Percentiles rank a stretch among this genome's conserved stretches.
Evolutionary conservation across 2,329 filamentous ascomycete genomes (phyloP).

Genomic region (Botrytis cinerea): DNA sequence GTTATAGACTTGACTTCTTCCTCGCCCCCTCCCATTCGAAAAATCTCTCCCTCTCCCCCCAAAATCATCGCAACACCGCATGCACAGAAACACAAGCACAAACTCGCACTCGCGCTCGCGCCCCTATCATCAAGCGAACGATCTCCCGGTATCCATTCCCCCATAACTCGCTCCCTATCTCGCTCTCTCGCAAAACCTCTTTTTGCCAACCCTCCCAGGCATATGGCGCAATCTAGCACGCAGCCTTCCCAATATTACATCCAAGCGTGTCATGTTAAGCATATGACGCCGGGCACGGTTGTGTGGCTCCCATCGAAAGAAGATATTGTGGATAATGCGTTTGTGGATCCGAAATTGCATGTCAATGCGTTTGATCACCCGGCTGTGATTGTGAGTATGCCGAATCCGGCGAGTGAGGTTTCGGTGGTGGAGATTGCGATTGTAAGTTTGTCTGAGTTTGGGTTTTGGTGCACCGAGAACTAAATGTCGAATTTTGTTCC

Average conservation of each 20-base stretch:
- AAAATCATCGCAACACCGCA: neutral
- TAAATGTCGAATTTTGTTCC: neutral
- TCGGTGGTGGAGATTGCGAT: constrained; percentile 15
- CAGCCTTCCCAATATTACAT: constrained; percentile 6
- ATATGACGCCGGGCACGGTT: neutral
- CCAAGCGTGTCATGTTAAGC: neutral
- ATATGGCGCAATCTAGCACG: neutral
- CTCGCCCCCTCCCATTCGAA: neutral
- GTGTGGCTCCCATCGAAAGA: constrained; percentile 15
- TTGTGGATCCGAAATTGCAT: constrained; percentile 14
- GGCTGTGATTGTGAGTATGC: constrained; percentile 7
- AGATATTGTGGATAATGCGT: neutral
- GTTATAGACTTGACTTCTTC: constrained; percentile 5
- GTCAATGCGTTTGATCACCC: constrained; percentile 23
- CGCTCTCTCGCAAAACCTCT: neutral
- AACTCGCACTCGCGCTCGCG: neutral
- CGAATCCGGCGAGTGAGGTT: neutral
- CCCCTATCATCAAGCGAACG: neutral
- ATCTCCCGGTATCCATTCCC: neutral
- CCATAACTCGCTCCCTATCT: neutral
- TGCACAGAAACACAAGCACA: neutral
- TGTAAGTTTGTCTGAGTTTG: neutral
- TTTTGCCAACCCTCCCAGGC: neutral
- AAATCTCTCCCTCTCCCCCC: neutral
- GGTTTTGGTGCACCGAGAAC: no score